Evolutionary conservation across 306 rosid species (phyloP).

Genomic region (Herpetospermum pedunculosum): DNA sequence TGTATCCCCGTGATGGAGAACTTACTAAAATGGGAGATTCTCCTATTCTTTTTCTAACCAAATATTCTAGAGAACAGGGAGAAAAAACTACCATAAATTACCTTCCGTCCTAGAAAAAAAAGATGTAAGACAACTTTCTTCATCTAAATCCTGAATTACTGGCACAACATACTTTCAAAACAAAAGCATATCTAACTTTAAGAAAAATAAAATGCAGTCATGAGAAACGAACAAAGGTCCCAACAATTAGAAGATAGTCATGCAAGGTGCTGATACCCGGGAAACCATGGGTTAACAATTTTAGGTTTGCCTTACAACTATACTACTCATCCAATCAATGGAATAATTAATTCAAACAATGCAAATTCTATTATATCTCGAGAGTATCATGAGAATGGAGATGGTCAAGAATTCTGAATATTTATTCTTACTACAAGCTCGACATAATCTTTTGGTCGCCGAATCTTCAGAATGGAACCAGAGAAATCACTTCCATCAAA

Average conservation of each 20-base stretch:
- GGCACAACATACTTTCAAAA: neutral
- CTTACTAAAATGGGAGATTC: neutral
- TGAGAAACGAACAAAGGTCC: neutral
- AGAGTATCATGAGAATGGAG: slow-evolving; percentile 9
- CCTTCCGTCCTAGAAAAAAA: neutral
- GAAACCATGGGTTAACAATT: neutral
- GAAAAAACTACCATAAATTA: neutral
- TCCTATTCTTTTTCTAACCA: neutral
- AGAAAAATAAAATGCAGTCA: neutral
- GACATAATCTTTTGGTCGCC: slow-evolving; percentile 86
- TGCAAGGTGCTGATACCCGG: neutral
- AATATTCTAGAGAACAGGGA: neutral
- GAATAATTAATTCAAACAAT: neutral
- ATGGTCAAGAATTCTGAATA: slow-evolving; percentile 12
- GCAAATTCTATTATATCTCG: neutral
- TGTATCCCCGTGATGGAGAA: neutral
- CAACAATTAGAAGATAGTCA: neutral
- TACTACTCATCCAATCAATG: neutral
- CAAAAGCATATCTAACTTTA: neutral
- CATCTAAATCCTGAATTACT: neutral
- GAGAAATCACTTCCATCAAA: slow-evolving; percentile 61
- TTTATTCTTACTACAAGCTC: slow-evolving; percentile 69
- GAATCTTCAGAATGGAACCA: slow-evolving; percentile 61
- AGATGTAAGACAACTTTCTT: neutral
- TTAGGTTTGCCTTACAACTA: neutral